Conservation (phyloP, 495 filamentous ascomycete species). For the Cudoniella acicularis region DNA sequence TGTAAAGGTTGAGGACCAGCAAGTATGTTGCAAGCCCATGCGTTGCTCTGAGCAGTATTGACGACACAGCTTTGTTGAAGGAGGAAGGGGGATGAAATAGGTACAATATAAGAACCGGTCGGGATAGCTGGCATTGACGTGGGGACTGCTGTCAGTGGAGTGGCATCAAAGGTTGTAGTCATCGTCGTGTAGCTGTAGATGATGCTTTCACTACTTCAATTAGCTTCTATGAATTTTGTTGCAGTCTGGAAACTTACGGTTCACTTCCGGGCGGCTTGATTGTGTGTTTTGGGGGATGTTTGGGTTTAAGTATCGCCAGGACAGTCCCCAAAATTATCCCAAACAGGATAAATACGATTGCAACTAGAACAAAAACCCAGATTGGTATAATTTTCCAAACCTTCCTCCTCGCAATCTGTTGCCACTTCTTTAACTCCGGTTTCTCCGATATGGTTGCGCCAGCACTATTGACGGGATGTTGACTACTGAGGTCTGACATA, state of each 20-base stretch:
- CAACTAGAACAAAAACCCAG: constrained; percentile 61
- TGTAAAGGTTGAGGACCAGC: constrained; percentile 3
- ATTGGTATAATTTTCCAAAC: constrained; percentile 63
- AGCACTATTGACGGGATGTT: constrained; percentile 39
- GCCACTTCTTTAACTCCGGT: constrained; percentile 48
- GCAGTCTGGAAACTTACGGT: constrained; percentile 12
- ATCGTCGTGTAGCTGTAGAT: constrained; percentile 37
- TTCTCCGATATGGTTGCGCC: constrained; percentile 40
- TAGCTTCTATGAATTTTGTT: constrained; percentile 12
- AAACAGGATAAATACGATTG: constrained; percentile 51
- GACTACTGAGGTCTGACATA: constrained; percentile 39
- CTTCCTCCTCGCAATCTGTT: constrained; percentile 49
- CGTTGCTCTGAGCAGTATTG: constrained; percentile 50
- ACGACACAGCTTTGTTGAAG: constrained; percentile 63
- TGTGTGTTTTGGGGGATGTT: constrained; percentile 24
- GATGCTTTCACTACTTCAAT: constrained; percentile 19
- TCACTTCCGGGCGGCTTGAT: background rate
- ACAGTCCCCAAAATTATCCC: constrained; percentile 61
- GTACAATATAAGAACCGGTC: constrained; percentile 60
- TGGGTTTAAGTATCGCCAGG: constrained; percentile 27
- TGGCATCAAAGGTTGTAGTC: constrained; percentile 60
- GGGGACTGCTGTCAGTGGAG: constrained; percentile 55
- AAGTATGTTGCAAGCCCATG: constrained; percentile 62
- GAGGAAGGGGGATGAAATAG: constrained; percentile 51
- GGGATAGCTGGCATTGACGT: constrained; percentile 55